phyloP scores from a whole-genome alignment of 768 basidiomycete species.

The Collybia sordida region DNA sequence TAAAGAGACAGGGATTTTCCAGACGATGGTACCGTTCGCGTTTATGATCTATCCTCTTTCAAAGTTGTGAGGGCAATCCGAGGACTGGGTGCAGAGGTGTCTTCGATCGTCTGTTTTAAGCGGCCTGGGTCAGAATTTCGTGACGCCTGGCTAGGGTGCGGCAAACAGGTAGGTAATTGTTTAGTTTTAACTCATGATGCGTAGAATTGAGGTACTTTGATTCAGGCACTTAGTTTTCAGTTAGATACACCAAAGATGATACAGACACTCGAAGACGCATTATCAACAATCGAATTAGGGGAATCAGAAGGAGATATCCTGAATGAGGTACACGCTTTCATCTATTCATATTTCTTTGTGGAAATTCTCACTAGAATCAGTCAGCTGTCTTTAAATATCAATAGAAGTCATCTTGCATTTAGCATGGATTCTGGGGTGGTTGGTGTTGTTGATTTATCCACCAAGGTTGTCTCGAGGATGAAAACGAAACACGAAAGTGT shows the following conservation, averaged over 20 bases:
- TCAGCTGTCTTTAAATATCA: conserved; percentile 63
- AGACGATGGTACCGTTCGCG: conserved; percentile 72
- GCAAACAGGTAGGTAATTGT: conserved; percentile 44
- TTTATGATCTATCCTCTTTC: conserved; percentile 59
- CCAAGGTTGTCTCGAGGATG: conserved; percentile 51
- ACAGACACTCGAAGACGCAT: conserved; percentile 48
- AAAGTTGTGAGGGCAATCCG: conserved; percentile 66
- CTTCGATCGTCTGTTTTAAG: conserved; percentile 55
- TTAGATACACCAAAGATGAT: conserved; percentile 54
- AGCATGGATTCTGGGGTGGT: conserved; percentile 69
- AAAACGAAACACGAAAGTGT: conserved; percentile 65
- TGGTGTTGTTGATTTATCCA: conserved; percentile 62
- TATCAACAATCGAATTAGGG: conserved; percentile 42
- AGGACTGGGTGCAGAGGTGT: conserved; percentile 56
- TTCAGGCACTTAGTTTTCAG: conserved; percentile 42
- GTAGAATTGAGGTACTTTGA: background rate
- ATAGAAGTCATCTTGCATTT: conserved; percentile 62
- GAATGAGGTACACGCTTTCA: conserved; percentile 58
- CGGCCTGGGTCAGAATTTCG: conserved; percentile 38
- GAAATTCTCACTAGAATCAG: conserved; percentile 34
- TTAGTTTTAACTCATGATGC: background rate
- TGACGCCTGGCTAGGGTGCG: conserved; percentile 68
- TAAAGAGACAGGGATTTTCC: background rate
- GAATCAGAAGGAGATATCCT: conserved; percentile 55
- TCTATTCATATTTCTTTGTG: background rate